phyloP scores from a whole-genome alignment of 2,329 filamentous ascomycete species.

The Fusarium sp. region DNA sequence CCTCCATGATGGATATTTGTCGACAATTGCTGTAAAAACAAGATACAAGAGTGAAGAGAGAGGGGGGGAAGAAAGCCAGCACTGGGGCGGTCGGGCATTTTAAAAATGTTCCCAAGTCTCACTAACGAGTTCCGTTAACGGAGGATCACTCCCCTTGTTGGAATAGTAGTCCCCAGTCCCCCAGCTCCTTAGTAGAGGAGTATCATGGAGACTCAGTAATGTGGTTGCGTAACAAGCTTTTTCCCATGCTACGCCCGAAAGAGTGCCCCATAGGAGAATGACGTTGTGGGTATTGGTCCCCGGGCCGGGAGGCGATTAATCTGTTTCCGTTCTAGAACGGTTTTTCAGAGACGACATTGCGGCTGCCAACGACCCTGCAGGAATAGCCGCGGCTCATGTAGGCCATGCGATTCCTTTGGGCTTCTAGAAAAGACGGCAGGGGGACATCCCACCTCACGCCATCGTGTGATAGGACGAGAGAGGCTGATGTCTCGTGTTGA shows the following conservation, averaged over 20 bases:
- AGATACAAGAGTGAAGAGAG: background rate
- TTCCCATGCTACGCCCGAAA: slow-evolving; percentile 6
- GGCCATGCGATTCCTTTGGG: background rate
- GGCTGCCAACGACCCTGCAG: background rate
- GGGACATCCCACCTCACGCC: background rate
- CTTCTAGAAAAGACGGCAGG: background rate
- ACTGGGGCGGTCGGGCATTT: slow-evolving; percentile 10
- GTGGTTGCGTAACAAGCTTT: slow-evolving; percentile 37
- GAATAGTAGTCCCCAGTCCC: slow-evolving; percentile 17
- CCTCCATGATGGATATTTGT: slow-evolving; percentile 31
- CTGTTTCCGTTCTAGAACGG: slow-evolving; percentile 30
- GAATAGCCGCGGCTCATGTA: background rate
- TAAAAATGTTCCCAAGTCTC: background rate
- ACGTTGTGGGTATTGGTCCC: slow-evolving; percentile 35
- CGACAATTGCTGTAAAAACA: background rate
- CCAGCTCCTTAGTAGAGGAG: background rate
- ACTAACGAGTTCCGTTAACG: slow-evolving; percentile 10
- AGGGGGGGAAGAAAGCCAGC: background rate
- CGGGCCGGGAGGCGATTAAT: slow-evolving; percentile 33
- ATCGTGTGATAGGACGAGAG: background rate
- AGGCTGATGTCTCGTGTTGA: background rate
- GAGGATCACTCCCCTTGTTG: slow-evolving; percentile 27
- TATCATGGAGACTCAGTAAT: slow-evolving; percentile 10
- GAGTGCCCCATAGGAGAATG: slow-evolving; percentile 10
- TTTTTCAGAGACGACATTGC: background rate